phyloP scores from a whole-genome alignment of 2,329 filamentous ascomycete genomes.

The Neopestalotiopsis sp. region DNA sequence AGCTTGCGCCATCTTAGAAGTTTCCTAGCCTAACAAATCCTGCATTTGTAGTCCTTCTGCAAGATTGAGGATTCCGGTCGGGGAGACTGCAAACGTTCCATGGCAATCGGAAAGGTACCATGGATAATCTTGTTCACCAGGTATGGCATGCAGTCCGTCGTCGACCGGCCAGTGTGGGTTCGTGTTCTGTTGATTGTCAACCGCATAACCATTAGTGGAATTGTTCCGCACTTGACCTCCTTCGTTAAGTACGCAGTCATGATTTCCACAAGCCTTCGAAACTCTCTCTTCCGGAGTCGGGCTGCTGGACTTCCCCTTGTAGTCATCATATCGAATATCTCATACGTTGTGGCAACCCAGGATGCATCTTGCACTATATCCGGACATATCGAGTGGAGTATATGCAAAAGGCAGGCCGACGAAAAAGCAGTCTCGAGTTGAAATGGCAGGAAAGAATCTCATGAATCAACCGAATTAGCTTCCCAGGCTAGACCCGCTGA shows the following conservation, averaged over 20 bases:
- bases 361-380: neutral
- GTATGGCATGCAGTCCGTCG: too few species aligned
- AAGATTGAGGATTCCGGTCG: neutral
- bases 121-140: neutral
- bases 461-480: neutral
- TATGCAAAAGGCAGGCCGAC: neutral
- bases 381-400: neutral
- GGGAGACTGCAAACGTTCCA: neutral
- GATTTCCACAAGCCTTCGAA: neutral
- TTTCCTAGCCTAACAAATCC: neutral
- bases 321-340: neutral
- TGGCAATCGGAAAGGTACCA: neutral
- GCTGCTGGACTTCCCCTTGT: neutral
- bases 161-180: neutral
- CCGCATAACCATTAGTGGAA: neutral
- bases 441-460: neutral
- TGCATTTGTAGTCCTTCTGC: neutral
- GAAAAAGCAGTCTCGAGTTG: constrained; percentile 5
- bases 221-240: neutral
- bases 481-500: neutral
- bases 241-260: neutral
- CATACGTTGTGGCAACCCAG: neutral
- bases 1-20: too few species aligned
- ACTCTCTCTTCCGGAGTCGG: neutral
- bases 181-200: neutral